A percentile compares a stretch with the other conserved stretches of the same genome.
phyloP scores from a whole-genome alignment of 257 asterid genomes.

The Vinca minor region DNA sequence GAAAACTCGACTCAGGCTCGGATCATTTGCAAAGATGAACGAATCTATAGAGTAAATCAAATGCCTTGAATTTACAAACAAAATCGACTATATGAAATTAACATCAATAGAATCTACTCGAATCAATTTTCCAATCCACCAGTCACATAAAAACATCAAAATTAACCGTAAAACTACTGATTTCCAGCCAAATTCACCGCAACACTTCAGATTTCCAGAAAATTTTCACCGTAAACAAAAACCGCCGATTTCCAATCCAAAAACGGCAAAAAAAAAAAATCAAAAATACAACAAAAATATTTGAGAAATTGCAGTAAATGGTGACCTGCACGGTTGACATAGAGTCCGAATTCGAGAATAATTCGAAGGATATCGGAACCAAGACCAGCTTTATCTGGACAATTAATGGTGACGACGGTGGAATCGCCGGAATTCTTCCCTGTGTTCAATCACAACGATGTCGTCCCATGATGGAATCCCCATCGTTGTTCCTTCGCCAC shows the following conservation, averaged over 20 bases:
- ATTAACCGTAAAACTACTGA: neutral
- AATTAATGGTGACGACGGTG: slow-evolving; percentile 36
- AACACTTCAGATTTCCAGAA: no score
- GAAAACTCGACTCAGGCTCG: no score
- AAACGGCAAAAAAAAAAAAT: neutral
- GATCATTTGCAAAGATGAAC: neutral
- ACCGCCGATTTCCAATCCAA: neutral
- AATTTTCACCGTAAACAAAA: no score
- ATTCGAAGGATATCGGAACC: slow-evolving; percentile 40
- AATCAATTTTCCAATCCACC: neutral
- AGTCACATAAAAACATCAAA: neutral
- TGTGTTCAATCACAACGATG: slow-evolving; percentile 33
- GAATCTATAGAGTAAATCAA: neutral
- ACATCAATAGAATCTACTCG: neutral
- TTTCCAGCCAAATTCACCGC: no score
- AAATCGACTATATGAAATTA: neutral
- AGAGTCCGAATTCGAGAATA: slow-evolving; percentile 43
- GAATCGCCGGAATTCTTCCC: slow-evolving; percentile 33
- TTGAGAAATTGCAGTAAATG: neutral
- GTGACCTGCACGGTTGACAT: slow-evolving; percentile 36
- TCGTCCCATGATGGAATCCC: slow-evolving; percentile 42
- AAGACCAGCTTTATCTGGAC: slow-evolving; percentile 46
- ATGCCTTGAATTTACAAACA: neutral
- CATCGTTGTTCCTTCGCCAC: slow-evolving; percentile 19
- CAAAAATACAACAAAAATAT: no score